Base-by-base conservation (phyloP, 2,329 filamentous ascomycete genomes). In the Chrysoporthe puriensis region DNA sequence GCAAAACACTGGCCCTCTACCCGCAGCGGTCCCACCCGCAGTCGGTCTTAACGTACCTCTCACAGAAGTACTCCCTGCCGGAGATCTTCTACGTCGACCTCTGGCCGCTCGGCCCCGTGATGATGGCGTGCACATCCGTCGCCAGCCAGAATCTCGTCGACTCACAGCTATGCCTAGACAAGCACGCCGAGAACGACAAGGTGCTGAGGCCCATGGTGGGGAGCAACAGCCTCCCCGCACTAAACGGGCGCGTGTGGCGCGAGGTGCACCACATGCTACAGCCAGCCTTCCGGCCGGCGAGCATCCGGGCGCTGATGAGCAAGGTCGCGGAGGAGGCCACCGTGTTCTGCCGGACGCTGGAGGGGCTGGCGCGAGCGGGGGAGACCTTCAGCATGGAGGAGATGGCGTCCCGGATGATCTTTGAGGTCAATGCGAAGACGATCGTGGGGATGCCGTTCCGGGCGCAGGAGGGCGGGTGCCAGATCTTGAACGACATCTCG, bases 31-130 rank as follows among this genome's bases (percentile, higher is more conserved):
- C 44, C 34, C 62, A 64, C 50, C 50, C 62, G 16, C 42, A 44
- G 48, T 18, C 32, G 7, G 36, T 64, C 8, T 44, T 57, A 7
- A 64, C 62, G 32, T 32, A 57, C 18, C n/a, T 64, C 48, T 21
- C 26, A 8, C 50, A 40, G 36, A 9, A 40, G 36, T 40, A 40
- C 54, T 6, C 18, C 42, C 54, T 64, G 42, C 63, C 52, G 5
- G 52, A 64, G 21, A 46, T 64, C 54, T 64, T 59, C 42, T 26
- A 60, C n/a, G 21, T 44, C 18, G 40, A 60, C 43, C 21, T 44
- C 36, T 60, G 58, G 40, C 58, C 36, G 40, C 40, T 44, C 6
- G 40, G 40, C 16, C 40, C 18, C 14, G 36, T 40, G 36, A 40
- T 40, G 36, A 40, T 40, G 36, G 36, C 9, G 36, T 40, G 36